These are phyloP conservation scores for Bipolaris gigantea DNA, from an alignment of 2,329 filamentous ascomycete species.

Conservation along the genomic window DNA sequence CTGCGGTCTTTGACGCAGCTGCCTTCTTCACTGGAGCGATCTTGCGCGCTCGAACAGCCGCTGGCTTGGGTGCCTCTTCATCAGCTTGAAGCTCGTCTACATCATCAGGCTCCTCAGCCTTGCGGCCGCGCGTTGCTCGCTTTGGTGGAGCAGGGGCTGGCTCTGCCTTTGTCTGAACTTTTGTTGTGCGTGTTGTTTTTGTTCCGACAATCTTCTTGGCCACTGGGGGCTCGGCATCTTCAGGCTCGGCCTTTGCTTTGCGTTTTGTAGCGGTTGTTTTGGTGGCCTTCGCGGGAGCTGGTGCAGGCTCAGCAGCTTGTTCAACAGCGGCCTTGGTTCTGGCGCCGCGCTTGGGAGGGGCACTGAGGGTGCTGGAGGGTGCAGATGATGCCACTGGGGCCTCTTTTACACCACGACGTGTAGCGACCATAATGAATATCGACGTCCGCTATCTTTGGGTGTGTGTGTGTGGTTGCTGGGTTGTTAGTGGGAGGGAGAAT, in stretches of 20 bases:
- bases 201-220: conserved; percentile 25
- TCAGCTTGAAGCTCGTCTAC: conserved; percentile 16
- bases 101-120: conserved; percentile 15
- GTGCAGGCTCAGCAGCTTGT: conserved; percentile 23
- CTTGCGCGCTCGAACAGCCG: conserved; percentile 23
- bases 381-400: conserved; percentile 29
- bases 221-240: conserved; percentile 16
- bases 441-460: conserved; percentile 20
- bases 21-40: conserved; percentile 22
- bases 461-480: conserved; percentile 7
- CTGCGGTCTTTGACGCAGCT: conserved; percentile 13
- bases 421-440: conserved; percentile 35
- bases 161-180: conserved; percentile 21
- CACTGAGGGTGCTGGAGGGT: conserved; percentile 31
- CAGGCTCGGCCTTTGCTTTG: conserved; percentile 25
- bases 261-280: conserved; percentile 26
- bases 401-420: conserved; percentile 34
- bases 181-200: conserved; percentile 28
- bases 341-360: conserved; percentile 37
- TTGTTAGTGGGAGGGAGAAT: conserved; percentile 13
- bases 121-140: conserved; percentile 31
- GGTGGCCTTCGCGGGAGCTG: conserved; percentile 22
- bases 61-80: conserved; percentile 22
- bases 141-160: conserved; percentile 24
- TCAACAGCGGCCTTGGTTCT: conserved; percentile 32